Conservation (phyloP, 73 alveolate species). For the Durusdinium trenchii region DNA sequence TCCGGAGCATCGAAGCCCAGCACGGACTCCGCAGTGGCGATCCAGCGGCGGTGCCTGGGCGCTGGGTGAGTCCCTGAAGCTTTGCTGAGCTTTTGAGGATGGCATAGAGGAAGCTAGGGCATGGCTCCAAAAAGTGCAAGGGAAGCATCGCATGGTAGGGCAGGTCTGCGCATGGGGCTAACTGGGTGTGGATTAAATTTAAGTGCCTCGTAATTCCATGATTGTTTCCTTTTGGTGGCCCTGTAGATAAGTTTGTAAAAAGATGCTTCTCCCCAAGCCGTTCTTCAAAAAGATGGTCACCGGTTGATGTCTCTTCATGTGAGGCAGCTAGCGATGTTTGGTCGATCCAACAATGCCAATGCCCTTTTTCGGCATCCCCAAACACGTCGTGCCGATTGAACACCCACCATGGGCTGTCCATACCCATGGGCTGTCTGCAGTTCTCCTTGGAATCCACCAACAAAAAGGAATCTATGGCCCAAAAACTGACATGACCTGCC, state of each 20-base stretch:
- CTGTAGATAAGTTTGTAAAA: too few relatives aligned
- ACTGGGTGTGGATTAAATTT: not conserved
- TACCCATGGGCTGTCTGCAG: not conserved
- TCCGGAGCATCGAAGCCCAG: not conserved
- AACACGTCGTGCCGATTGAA: too few relatives aligned
- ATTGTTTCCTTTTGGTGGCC: too few relatives aligned
- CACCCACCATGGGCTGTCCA: not conserved
- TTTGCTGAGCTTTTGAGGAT: not conserved
- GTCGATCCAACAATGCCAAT: too few relatives aligned
- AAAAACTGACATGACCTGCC: not conserved
- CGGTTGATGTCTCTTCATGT: too few relatives aligned
- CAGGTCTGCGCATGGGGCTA: not conserved
- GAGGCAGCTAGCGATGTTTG: too few relatives aligned
- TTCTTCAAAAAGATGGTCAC: too few relatives aligned
- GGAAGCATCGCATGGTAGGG: not conserved
- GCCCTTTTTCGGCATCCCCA: too few relatives aligned
- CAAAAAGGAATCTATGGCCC: not conserved
- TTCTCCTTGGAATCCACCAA: not conserved
- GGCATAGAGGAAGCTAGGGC: not conserved
- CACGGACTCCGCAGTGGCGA: conserved; percentile 15
- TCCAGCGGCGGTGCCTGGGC: conserved; percentile 68
- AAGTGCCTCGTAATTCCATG: too few relatives aligned
- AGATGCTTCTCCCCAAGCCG: too few relatives aligned
- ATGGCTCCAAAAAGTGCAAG: not conserved
- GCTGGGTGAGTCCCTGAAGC: not conserved